phyloP scores from a whole-genome alignment of 345 rosid genomes.

The Psidium friedrichsthalianum region DNA sequence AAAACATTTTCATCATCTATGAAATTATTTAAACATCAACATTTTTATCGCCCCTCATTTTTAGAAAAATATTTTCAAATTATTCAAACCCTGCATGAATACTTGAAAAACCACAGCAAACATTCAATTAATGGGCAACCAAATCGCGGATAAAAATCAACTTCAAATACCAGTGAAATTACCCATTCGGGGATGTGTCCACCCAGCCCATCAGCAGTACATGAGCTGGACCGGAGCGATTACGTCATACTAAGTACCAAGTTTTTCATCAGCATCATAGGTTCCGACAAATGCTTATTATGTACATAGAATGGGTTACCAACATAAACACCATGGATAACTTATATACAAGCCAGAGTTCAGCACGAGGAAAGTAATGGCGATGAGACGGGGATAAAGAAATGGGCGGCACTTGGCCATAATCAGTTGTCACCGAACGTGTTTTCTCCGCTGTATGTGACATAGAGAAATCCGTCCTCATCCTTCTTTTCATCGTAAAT shows the following conservation, averaged over 20 bases:
- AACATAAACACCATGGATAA: background rate
- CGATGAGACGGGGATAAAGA: background rate
- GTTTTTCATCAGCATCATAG: background rate
- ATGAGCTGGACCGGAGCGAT: background rate
- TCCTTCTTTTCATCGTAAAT: constrained; percentile 77
- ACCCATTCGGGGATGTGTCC: background rate
- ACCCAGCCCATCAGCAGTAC: background rate
- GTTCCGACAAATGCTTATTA: background rate
- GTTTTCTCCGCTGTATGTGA: constrained; percentile 82
- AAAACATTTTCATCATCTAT: too few relatives aligned
- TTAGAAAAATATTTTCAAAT: too few relatives aligned
- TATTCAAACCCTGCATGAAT: background rate
- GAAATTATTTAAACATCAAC: too few relatives aligned
- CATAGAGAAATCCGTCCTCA: constrained; percentile 75
- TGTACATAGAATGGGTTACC: background rate
- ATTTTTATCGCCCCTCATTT: too few relatives aligned
- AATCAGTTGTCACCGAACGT: constrained; percentile 35
- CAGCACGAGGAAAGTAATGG: background rate
- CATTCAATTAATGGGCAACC: background rate
- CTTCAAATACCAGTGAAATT: background rate
- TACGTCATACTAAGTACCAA: background rate
- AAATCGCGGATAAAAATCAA: background rate
- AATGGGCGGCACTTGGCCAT: background rate
- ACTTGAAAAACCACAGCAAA: background rate
- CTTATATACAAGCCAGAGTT: background rate